Conservation (phyloP, 2,329 filamentous ascomycete species). For the Xylaria sp. region DNA sequence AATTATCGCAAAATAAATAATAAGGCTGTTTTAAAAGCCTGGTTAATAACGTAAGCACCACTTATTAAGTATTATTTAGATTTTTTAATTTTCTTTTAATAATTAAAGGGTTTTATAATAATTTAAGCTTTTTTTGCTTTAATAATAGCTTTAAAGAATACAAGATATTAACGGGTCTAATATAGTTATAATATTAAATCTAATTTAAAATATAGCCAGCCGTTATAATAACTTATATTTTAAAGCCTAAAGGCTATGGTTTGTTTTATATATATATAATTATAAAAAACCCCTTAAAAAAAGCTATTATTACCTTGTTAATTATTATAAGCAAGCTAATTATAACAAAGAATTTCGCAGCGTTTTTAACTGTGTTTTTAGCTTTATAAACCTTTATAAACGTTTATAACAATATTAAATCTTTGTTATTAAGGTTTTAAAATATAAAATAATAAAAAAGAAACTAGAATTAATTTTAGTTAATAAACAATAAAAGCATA, state of each 20-base stretch:
- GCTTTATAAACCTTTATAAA: neutral
- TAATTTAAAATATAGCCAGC: neutral
- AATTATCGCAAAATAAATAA: too few species aligned
- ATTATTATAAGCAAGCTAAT: neutral
- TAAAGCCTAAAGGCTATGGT: neutral
- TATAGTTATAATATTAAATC: neutral
- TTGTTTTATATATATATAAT: neutral
- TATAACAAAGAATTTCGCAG: neutral
- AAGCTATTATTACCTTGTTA: neutral
- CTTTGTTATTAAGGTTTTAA: neutral
- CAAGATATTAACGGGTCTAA: neutral
- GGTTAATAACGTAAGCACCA: too few species aligned
- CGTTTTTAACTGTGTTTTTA: neutral
- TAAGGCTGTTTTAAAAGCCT: too few species aligned
- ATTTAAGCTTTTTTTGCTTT: neutral
- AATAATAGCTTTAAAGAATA: neutral
- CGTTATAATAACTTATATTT: neutral
- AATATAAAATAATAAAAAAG: neutral
- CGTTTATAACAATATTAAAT: neutral
- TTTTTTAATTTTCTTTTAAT: neutral
- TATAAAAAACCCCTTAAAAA: neutral
- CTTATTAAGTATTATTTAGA: neutral
- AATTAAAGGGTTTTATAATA: neutral
- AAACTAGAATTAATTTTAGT: neutral
- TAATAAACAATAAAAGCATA: neutral